phyloP scores from a whole-genome alignment of 2,329 filamentous ascomycete species.

The Talaromyces sp. region DNA sequence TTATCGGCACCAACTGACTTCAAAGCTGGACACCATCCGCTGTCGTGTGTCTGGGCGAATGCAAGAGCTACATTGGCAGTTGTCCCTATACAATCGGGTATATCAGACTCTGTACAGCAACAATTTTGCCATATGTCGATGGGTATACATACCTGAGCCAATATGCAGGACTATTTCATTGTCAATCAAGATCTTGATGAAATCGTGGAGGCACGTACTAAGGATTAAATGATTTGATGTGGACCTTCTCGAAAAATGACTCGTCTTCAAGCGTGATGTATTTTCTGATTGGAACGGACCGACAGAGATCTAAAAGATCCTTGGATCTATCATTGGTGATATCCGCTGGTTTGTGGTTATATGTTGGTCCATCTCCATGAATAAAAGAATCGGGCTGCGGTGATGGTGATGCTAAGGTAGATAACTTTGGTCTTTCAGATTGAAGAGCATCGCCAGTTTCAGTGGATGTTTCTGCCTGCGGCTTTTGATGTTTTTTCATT shows the following conservation, averaged over 20 bases:
- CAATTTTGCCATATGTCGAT: not conserved
- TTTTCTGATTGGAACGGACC: not conserved
- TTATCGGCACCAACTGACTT: conserved; percentile 43
- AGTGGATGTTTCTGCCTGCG: not conserved
- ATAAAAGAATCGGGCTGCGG: not conserved
- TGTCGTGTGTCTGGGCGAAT: conserved; percentile 69
- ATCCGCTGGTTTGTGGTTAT: not conserved
- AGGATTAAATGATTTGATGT: conserved; percentile 1
- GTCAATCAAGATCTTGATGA: conserved; percentile 1
- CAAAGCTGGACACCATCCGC: conserved; percentile 65
- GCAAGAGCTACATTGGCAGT: conserved; percentile 67
- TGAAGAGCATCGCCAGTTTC: not conserved
- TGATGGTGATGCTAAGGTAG: not conserved
- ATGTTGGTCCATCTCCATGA: not conserved
- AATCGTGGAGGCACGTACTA: conserved; percentile 4
- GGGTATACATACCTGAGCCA: conserved; percentile 15
- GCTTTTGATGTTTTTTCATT: not conserved
- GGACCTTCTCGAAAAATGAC: not conserved
- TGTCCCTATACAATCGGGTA: conserved; percentile 53
- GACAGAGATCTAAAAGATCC: not conserved
- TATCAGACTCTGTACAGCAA: not conserved
- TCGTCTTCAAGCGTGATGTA: not conserved
- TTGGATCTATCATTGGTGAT: not conserved
- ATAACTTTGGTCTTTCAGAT: not conserved
- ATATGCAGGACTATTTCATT: conserved; percentile 3